Conservation (phyloP, 1,139 yeast genomes). For the Hyphopichia khmerensis region DNA sequence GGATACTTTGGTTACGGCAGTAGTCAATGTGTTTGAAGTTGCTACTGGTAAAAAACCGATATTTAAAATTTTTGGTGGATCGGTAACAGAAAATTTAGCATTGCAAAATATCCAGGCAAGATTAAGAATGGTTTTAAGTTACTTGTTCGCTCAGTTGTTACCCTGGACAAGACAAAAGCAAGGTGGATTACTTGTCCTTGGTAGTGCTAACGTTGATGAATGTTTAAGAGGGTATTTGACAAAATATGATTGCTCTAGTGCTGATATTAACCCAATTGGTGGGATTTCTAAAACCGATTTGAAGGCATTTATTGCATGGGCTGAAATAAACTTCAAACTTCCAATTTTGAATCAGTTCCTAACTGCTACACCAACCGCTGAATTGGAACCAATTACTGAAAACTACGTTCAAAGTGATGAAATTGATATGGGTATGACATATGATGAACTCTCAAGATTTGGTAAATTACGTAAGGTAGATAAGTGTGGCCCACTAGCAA, state of each 20-base stretch:
- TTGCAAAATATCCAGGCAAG: constrained; percentile 96
- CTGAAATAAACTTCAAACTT: constrained; percentile 62
- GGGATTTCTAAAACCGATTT: constrained; percentile 94
- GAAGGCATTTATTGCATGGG: constrained; percentile 81
- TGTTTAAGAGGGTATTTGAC: constrained; percentile 93
- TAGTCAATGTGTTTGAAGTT: constrained; percentile 73
- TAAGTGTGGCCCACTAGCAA: constrained; percentile 93
- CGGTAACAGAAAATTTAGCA: constrained; percentile 87
- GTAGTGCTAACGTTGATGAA: constrained; percentile 98
- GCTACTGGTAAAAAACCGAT: constrained; percentile 90
- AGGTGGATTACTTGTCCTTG: constrained; percentile 85
- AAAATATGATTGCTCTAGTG: constrained; percentile 94
- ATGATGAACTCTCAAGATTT: constrained; percentile 86
- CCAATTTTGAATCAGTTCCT: constrained; percentile 79
- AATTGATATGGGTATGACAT: constrained; percentile 97
- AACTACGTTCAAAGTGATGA: constrained; percentile 94
- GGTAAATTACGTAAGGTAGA: constrained; percentile 92
- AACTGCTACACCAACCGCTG: constrained; percentile 96
- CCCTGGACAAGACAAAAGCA: constrained; percentile 87
- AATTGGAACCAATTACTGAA: constrained; percentile 91
- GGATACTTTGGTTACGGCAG: constrained; percentile 78
- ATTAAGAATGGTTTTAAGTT: constrained; percentile 89
- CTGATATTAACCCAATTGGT: constrained; percentile 96
- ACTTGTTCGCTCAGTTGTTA: constrained; percentile 86
- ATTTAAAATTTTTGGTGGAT: constrained; percentile 91